Evolutionary conservation across 352 stramenopile genomes (phyloP), one percentile per base, ranked within the genome.

Genomic region (Pythium insidiosum): DNA sequence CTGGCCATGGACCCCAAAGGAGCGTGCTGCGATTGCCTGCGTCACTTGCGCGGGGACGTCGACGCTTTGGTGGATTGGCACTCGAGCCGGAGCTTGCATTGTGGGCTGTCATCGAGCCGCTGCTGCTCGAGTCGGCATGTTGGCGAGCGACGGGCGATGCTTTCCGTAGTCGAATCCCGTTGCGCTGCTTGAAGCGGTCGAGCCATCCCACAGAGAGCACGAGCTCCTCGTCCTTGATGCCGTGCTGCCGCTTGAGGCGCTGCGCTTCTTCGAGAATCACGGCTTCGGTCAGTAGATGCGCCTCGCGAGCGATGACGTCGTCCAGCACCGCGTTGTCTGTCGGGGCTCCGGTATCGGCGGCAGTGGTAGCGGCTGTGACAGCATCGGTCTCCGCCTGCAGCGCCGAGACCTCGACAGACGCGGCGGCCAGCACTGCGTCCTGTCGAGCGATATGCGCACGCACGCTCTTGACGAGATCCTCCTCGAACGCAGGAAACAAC

Each of bases 211-310:
- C 75, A 3, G 75, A 88, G 2, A 88, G 66, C 43, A 85, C 66
- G 2, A 88, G 60, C 50, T 81, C 70, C 30, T 81, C 63, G 43
- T 85, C 68, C 9, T 68, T 67, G 35, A 88, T 73, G 19, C 58
- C 52, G 35, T 88, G 75, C 24, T 75, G 61, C 37, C 81, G 60
- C 52, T 85, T 88, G 2, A 88, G 53, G 9, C 73, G 58, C 39
- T 85, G 75, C 10, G 75, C 75, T 56, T 88, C 75, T 62, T 85
- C 72, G 13, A 88, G 46, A 31, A 88, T 88, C 39, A 88, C 39
- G 5, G 75, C 75, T 43, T 88, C 75, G 6, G 72, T 83, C 42
- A 85, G 51, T n/a, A n/a, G n/a, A n/a, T n/a, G n/a, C n/a, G n/a
- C n/a, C n/a, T n/a, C n/a, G n/a, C n/a, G n/a, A n/a, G n/a, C n/a